Conservation (phyloP, 2,329 filamentous ascomycete species). For the Pezicula carpinea region DNA sequence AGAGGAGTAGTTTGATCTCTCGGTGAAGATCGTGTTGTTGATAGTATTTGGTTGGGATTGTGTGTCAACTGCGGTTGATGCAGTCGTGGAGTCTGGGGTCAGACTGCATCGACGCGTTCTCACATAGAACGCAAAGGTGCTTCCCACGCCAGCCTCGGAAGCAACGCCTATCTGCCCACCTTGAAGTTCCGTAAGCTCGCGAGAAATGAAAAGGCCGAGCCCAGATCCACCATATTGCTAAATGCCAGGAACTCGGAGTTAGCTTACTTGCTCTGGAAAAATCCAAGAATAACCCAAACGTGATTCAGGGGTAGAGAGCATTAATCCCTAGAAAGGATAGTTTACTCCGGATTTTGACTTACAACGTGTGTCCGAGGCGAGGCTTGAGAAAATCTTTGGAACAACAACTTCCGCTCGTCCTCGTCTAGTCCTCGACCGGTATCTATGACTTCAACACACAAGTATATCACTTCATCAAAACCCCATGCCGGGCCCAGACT, state of each 20-base stretch:
- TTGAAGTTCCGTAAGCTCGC: conserved; percentile 74
- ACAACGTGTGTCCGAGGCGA: conserved; percentile 70
- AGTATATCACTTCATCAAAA: conserved; percentile 49
- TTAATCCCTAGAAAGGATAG: too few relatives aligned
- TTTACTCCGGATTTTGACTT: too few relatives aligned
- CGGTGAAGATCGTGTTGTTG: not conserved
- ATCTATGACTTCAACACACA: conserved; percentile 71
- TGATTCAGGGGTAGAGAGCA: too few relatives aligned
- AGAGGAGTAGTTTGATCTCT: not conserved
- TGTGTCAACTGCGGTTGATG: not conserved
- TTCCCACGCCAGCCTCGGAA: conserved; percentile 64
- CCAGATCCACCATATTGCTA: conserved; percentile 79
- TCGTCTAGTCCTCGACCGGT: conserved; percentile 69
- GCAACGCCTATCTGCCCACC: conserved; percentile 74
- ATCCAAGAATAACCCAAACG: too few relatives aligned
- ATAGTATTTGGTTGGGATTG: conserved; percentile 2
- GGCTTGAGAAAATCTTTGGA: conserved; percentile 75
- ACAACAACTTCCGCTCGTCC: conserved; percentile 67
- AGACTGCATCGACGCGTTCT: conserved; percentile 39
- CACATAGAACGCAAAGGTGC: conserved; percentile 72
- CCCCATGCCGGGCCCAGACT: conserved; percentile 23
- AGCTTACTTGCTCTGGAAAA: too few relatives aligned
- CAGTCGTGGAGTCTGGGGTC: conserved; percentile 16
- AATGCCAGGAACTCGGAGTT: too few relatives aligned
- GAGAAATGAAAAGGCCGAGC: conserved; percentile 73